Conservation (phyloP, 139 green algal species). For the Chlorella sp. region DNA sequence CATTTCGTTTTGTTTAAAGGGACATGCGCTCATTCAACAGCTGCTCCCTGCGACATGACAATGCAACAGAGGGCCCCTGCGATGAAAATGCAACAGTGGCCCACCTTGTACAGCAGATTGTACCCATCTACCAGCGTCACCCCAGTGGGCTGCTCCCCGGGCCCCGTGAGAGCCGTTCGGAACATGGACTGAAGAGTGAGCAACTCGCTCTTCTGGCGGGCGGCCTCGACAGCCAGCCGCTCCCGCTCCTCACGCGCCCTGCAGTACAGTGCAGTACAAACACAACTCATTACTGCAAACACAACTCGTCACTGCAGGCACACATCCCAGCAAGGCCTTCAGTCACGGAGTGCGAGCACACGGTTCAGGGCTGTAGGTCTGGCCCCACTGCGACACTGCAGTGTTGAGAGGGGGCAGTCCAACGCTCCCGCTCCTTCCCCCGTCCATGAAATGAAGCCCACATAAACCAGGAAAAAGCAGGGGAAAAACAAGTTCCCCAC, state of each 20-base stretch:
- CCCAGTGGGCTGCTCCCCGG: constrained; percentile 17
- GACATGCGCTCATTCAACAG: no score
- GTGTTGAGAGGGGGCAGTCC: no score
- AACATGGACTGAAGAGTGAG: constrained; percentile 36
- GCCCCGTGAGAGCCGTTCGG: background rate
- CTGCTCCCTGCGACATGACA: no score
- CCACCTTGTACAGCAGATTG: constrained; percentile 51
- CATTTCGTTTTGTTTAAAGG: no score
- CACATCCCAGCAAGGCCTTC: background rate
- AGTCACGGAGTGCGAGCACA: no score
- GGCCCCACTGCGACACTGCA: no score
- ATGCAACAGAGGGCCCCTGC: background rate
- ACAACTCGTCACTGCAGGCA: background rate
- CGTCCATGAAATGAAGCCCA: no score
- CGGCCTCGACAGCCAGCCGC: background rate
- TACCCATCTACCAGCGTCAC: constrained; percentile 64
- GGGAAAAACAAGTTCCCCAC: no score
- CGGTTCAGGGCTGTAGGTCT: no score
- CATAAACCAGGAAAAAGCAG: no score
- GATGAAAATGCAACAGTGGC: background rate
- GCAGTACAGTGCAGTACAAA: background rate
- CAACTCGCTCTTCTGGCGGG: constrained; percentile 22
- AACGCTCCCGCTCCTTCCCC: no score
- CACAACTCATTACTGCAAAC: background rate
- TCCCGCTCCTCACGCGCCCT: background rate